phyloP scores from a whole-genome alignment of 1,139 yeast species.

The Lodderomyces oxycetoniae region DNA sequence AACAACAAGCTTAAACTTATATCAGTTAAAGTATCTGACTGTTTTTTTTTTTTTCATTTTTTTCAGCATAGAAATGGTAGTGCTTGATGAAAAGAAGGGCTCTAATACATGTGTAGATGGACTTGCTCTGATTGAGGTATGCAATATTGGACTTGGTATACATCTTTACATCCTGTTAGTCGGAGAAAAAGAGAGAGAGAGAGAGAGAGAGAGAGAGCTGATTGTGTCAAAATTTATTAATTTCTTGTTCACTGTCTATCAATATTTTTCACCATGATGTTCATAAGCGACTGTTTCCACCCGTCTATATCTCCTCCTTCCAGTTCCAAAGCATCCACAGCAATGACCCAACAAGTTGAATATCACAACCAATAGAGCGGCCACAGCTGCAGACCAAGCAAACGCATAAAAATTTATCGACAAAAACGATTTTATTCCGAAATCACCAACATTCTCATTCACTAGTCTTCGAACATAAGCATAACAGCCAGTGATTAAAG shows the following conservation, averaged over 20 bases:
- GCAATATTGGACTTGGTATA: too few species aligned
- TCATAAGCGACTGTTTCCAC: constrained; percentile 24
- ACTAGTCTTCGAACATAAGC: constrained; percentile 27
- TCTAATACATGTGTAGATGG: not conserved
- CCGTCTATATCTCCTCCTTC: constrained; percentile 29
- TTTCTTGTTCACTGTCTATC: too few species aligned
- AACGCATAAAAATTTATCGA: constrained; percentile 43
- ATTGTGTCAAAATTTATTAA: too few species aligned
- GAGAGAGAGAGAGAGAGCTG: too few species aligned
- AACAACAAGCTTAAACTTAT: too few species aligned
- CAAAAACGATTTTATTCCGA: constrained; percentile 34
- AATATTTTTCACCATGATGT: too few species aligned
- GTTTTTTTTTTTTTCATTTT: too few species aligned
- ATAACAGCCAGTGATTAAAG: constrained; percentile 32
- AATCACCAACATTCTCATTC: constrained; percentile 27
- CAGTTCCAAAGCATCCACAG: constrained; percentile 37
- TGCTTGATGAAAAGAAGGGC: not conserved
- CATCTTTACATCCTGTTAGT: too few species aligned
- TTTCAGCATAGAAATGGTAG: too few species aligned
- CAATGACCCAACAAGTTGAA: constrained; percentile 42
- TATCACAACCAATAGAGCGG: constrained; percentile 31
- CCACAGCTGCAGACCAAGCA: constrained; percentile 39
- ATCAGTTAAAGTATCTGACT: too few species aligned
- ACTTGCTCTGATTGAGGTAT: constrained; percentile 1
- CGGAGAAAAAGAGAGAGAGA: too few species aligned